These are phyloP conservation scores for Avena insularis DNA, from an alignment of 176 grass and related monocot genomes.

Conservation along the genomic window DNA sequence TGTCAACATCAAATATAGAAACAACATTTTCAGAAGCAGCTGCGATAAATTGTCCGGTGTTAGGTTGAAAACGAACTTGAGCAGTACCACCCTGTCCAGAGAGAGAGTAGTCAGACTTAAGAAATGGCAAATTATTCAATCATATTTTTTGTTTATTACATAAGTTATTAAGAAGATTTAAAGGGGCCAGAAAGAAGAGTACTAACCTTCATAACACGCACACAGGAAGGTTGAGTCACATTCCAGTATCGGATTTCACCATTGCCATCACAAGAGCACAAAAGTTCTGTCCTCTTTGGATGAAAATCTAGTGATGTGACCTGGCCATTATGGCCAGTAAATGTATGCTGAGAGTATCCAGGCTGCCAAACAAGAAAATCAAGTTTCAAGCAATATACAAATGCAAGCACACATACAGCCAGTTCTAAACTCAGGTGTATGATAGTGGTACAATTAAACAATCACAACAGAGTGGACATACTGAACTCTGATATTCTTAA, in stretches of 20 bases:
- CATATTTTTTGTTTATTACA: not conserved
- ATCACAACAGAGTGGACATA: not conserved
- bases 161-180: slow-evolving; percentile 4
- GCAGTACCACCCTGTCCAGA: slow-evolving; percentile 73
- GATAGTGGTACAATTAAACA: not conserved
- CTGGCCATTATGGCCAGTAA: slow-evolving; percentile 66
- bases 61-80: slow-evolving; percentile 97
- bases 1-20: slow-evolving; percentile 84
- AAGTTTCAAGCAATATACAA: slow-evolving; percentile 17
- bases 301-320: slow-evolving; percentile 98
- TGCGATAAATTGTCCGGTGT: slow-evolving; percentile 72
- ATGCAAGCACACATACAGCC: slow-evolving; percentile 7
- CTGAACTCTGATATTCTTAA: slow-evolving; percentile 13
- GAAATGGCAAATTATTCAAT: slow-evolving; percentile 2
- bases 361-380: slow-evolving; percentile 67
- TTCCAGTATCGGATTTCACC: slow-evolving; percentile 97
- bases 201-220: slow-evolving; percentile 67
- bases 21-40: slow-evolving; percentile 79
- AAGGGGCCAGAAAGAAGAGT: slow-evolving; percentile 10
- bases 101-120: slow-evolving; percentile 23
- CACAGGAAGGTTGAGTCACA: slow-evolving; percentile 44
- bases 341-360: slow-evolving; percentile 75
- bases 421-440: slow-evolving; percentile 13
- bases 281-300: slow-evolving; percentile 91
- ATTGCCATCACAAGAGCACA: slow-evolving; percentile 92